Conservation (phyloP, 169 alveolate species). For the Babesia caballi region DNA sequence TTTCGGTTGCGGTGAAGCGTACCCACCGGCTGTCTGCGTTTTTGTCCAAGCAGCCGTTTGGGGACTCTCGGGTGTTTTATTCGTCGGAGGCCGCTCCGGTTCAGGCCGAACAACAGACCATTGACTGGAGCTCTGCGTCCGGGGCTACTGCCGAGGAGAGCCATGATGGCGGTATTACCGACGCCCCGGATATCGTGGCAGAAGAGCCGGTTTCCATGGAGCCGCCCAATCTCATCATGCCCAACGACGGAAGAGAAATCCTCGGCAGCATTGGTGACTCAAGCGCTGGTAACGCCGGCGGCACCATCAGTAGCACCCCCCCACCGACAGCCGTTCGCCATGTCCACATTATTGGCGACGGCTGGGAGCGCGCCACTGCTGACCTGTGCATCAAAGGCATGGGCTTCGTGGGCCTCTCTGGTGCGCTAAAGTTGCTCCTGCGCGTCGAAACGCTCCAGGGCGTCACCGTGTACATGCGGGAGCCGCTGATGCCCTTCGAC, state of each 20-base stretch:
- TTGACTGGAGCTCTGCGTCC: not conserved
- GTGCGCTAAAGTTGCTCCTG: constrained; percentile 40
- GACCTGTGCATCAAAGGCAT: constrained; percentile 63
- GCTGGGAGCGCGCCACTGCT: constrained; percentile 61
- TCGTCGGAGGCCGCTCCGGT: not conserved
- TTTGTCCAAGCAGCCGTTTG: constrained; percentile 18
- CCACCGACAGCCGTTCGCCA: not conserved
- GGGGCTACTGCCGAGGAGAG: not conserved
- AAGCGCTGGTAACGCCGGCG: not conserved
- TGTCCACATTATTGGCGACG: constrained; percentile 21
- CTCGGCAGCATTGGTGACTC: no score
- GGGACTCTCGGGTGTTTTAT: constrained; percentile 11
- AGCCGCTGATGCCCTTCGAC: constrained; percentile 50
- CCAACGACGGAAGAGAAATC: no score
- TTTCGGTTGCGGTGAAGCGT: constrained; percentile 7
- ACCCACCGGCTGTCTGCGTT: constrained; percentile 9
- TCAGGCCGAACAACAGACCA: not conserved
- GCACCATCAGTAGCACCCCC: not conserved
- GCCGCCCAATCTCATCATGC: not conserved
- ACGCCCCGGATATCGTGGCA: not conserved
- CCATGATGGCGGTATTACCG: not conserved
- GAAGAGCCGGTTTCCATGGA: not conserved
- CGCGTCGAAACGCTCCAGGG: constrained; percentile 32
- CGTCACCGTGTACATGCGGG: constrained; percentile 32
- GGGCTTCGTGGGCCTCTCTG: constrained; percentile 61